Percentiles rank a stretch among this genome's conserved stretches.
Conservation (phyloP, 2,329 filamentous ascomycete species). For the Magnaporthales sp. region DNA sequence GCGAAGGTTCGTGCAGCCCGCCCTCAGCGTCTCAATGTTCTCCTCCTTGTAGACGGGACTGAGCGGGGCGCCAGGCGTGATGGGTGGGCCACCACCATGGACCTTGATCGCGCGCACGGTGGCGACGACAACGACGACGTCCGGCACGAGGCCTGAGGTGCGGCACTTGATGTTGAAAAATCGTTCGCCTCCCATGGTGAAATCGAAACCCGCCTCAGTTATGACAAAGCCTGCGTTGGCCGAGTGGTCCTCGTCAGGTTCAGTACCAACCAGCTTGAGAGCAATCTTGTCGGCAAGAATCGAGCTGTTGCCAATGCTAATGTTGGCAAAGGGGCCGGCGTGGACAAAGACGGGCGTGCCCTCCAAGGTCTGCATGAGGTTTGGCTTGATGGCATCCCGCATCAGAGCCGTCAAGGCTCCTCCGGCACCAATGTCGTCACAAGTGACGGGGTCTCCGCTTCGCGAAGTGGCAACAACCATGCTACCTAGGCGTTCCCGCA, state of each 20-base stretch:
- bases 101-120: slow-evolving; percentile 95
- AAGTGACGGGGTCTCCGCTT: slow-evolving; percentile 83
- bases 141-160: slow-evolving; percentile 82
- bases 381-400: slow-evolving; percentile 98
- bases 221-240: slow-evolving; percentile 86
- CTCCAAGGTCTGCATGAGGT: slow-evolving; percentile 96
- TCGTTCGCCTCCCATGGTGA: slow-evolving; percentile 98
- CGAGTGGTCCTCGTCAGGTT: slow-evolving; percentile 77
- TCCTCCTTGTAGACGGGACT: slow-evolving; percentile 84
- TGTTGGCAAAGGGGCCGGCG: slow-evolving; percentile 95
- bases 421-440: slow-evolving; percentile 87
- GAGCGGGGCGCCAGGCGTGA: slow-evolving; percentile 78
- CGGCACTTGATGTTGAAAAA: slow-evolving; percentile 99
- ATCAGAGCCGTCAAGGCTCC: slow-evolving; percentile 91
- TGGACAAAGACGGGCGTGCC: slow-evolving; percentile 97
- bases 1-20: slow-evolving; percentile 85
- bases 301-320: slow-evolving; percentile 93
- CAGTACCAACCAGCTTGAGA: slow-evolving; percentile 89
- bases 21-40: slow-evolving; percentile 83
- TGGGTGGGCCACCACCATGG: slow-evolving; percentile 91
- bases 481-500: slow-evolving; percentile 85
- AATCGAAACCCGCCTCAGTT: slow-evolving; percentile 96
- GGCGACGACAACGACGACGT: slow-evolving; percentile 90
- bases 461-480: slow-evolving; percentile 93
- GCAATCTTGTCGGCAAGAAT: slow-evolving; percentile 93